Conservation (phyloP, 257 asterid genomes). For the Lantana camara region DNA sequence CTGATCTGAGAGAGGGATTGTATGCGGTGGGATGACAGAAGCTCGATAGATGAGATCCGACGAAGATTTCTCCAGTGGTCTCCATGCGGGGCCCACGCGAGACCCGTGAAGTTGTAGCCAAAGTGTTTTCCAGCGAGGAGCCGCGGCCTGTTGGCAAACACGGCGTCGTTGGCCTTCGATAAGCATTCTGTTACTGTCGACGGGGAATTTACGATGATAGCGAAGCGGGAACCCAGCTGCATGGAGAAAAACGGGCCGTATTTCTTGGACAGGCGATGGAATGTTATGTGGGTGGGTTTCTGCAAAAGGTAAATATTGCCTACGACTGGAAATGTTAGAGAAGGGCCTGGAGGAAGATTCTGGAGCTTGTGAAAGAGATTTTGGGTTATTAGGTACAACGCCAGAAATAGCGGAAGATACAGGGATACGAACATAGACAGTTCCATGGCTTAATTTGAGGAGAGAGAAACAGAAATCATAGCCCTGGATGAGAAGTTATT, state of each 20-base stretch:
- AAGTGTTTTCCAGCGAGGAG: slow-evolving; percentile 44
- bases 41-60: too few relatives aligned
- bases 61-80: too few relatives aligned
- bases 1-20: too few relatives aligned
- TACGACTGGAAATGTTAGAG: too few relatives aligned
- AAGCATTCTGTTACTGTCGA: slow-evolving; percentile 42
- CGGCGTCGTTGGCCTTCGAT: slow-evolving; percentile 34
- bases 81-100: slow-evolving; percentile 43
- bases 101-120: slow-evolving; percentile 38
- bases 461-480: too few relatives aligned
- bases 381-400: slow-evolving; percentile 2
- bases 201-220: slow-evolving; percentile 38
- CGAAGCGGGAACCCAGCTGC: slow-evolving; percentile 36
- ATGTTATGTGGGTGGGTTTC: too few relatives aligned
- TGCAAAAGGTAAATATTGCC: too few relatives aligned
- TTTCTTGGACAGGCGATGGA: too few relatives aligned
- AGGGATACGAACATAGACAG: neutral
- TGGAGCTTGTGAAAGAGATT: too few relatives aligned
- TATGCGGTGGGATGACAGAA: too few relatives aligned
- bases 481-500: neutral
- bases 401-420: slow-evolving; percentile 1
- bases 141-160: slow-evolving; percentile 43
- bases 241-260: slow-evolving; percentile 40
- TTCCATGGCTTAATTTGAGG: neutral
- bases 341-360: too few relatives aligned